Evolutionary conservation across 2,329 filamentous ascomycete genomes (phyloP).

Genomic region (Coniochaeta sp.): DNA sequence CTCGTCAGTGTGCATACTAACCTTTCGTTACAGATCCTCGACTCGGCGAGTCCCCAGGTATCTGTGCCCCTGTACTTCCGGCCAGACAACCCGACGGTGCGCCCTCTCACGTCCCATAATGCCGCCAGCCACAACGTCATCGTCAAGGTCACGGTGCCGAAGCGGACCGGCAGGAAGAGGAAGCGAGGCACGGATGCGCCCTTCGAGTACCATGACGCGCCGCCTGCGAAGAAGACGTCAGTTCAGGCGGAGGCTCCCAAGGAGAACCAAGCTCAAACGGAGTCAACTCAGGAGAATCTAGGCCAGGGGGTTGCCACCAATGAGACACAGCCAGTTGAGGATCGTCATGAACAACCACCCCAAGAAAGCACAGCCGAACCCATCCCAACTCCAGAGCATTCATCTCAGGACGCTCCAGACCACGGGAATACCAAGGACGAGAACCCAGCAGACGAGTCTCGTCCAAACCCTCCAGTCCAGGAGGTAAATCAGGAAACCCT

Average conservation of each 20-base stretch:
- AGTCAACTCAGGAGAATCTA: background rate
- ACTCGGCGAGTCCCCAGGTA: constrained; percentile 34
- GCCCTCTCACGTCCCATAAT: constrained; percentile 70
- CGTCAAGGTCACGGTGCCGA: constrained; percentile 80
- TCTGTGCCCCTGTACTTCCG: constrained; percentile 67
- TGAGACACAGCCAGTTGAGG: background rate
- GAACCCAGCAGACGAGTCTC: background rate
- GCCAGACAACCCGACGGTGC: constrained; percentile 70
- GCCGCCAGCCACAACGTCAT: constrained; percentile 75
- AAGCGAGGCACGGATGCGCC: constrained; percentile 69
- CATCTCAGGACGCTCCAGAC: background rate
- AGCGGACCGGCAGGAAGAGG: constrained; percentile 76
- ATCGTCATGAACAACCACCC: background rate
- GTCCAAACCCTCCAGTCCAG: background rate
- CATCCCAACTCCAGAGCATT: background rate
- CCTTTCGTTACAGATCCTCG: constrained; percentile 30
- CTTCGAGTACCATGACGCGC: constrained; percentile 37
- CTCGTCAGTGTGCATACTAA: background rate
- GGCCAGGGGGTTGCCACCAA: too few species aligned
- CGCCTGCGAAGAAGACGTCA: constrained; percentile 10
- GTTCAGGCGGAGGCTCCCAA: background rate
- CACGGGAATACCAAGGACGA: background rate
- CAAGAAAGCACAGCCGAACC: too few species aligned
- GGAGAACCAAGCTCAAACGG: background rate
- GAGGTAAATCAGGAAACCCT: background rate